Evolutionary conservation across 306 rosid species (phyloP).

Genomic region (Betula pendula): DNA sequence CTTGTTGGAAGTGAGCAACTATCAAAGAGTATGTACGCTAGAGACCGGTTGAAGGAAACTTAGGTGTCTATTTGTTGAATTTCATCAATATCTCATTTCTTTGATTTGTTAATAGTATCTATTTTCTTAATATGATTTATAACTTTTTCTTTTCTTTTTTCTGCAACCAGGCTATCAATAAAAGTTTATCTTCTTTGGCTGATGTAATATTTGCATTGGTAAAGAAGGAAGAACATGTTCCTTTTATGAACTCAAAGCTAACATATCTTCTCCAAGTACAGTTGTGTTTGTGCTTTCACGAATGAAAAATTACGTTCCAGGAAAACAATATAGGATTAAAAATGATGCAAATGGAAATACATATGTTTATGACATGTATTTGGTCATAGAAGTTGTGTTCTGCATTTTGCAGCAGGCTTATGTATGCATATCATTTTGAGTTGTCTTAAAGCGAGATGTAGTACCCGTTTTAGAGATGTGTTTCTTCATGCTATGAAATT

Average conservation of each 20-base stretch:
- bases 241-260: constrained; percentile 87
- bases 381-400: too few species aligned
- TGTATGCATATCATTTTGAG: too few species aligned
- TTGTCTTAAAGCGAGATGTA: too few species aligned
- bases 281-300: too few species aligned
- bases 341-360: too few species aligned
- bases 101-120: constrained; percentile 1
- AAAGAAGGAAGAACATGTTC: constrained; percentile 90
- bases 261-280: constrained; percentile 93
- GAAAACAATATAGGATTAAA: too few species aligned
- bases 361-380: too few species aligned
- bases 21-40: constrained; percentile 89
- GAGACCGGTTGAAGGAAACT: constrained; percentile 95
- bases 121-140: constrained; percentile 7
- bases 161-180: constrained; percentile 78
- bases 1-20: constrained; percentile 96
- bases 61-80: constrained; percentile 55
- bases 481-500: too few species aligned
- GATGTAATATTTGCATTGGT: constrained; percentile 94
- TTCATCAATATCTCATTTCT: not conserved
- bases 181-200: constrained; percentile 78
- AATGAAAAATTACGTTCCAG: too few species aligned
- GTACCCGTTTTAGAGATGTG: too few species aligned
- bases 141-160: too few species aligned
- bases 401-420: too few species aligned